Evolutionary conservation across 2,329 filamentous ascomycete genomes (phyloP), one percentile per base, ranked within the genome.

Genomic region (Colletotrichum viniferum): DNA sequence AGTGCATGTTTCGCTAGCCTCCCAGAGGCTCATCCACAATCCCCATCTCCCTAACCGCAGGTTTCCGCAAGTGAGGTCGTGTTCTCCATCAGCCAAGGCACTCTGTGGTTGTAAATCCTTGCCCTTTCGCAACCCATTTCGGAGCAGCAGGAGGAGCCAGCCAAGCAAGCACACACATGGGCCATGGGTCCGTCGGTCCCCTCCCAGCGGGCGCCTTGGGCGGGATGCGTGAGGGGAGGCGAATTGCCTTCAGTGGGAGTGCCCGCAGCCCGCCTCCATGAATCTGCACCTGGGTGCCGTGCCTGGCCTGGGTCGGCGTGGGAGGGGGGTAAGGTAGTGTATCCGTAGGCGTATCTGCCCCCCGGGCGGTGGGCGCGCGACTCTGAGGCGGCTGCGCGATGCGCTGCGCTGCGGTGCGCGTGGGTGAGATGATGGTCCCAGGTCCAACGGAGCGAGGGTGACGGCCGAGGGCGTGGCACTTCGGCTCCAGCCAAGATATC

Each of bases 21-120:
- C 67, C 21, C 36, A 69, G 7, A 68, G n/a, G 21, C 26, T 24
- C 30, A n/a, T 24, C 13, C 21, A 66, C 38, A 70, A 65, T 71
- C 68, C 28, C 26, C 58, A 73, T 73, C 30, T 64, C 58, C n/a
- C 58, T 30, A 64, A 73, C 66, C 71, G 18, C 30, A 73, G 58
- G 58, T 71, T 66, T 71, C 68, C 72, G 68, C 68, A 38, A 60
- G 30, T 71, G 48, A 74, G 48, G 71, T 71, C 36, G 68, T 38
- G 21, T 52, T 65, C 72, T 71, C 61, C 71, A 74, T 71, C 60
- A 62, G 67, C 71, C 71, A 73, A 73, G 71, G 71, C 30, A 71
- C 48, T 36, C 62, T 13, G 48, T 32, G 32, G 67, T 63, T 61
- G 32, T 48, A 61, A 34, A 55, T 56, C 63, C 72, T 55, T 66